Evolutionary conservation across 164 flowering plant species (phyloP).

Genomic region (Vitis amurensis): DNA sequence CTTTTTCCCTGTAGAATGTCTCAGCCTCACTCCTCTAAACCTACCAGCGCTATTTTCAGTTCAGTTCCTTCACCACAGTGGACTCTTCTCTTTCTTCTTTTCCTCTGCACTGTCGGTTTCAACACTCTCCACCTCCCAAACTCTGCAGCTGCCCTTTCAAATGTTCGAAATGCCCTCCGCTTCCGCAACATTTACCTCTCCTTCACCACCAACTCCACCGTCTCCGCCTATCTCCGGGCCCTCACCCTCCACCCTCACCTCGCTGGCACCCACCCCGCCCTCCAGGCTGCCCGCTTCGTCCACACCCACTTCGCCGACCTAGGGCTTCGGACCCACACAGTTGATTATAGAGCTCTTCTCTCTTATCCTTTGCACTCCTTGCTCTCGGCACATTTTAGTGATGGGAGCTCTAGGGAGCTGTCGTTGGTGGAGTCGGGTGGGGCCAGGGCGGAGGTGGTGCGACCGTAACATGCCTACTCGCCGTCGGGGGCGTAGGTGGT

Average conservation of each 20-base stretch:
- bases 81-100: too few species aligned
- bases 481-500: constrained; percentile 92
- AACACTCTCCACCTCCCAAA: too few species aligned
- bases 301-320: constrained; percentile 39
- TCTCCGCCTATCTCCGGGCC: constrained; percentile 67
- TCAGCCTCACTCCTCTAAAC: too few species aligned
- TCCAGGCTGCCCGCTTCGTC: constrained; percentile 41
- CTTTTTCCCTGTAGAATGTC: too few species aligned
- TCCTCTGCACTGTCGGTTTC: too few species aligned
- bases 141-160: constrained; percentile 1
- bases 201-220: constrained; percentile 52
- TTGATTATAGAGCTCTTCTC: constrained; percentile 50
- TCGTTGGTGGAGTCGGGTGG: constrained; percentile 27
- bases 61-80: too few species aligned
- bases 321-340: constrained; percentile 44
- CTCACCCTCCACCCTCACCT: constrained; percentile 84
- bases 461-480: constrained; percentile 90
- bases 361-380: constrained; percentile 65
- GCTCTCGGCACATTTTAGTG: constrained; percentile 41
- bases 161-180: constrained; percentile 22
- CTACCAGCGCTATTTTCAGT: too few species aligned
- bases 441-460: constrained; percentile 29
- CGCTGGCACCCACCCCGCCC: constrained; percentile 64
- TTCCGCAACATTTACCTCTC: constrained; percentile 55
- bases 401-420: constrained; percentile 33